Base-by-base conservation (phyloP, 495 filamentous ascomycete species). In the Sphaerosporella brunnea region DNA sequence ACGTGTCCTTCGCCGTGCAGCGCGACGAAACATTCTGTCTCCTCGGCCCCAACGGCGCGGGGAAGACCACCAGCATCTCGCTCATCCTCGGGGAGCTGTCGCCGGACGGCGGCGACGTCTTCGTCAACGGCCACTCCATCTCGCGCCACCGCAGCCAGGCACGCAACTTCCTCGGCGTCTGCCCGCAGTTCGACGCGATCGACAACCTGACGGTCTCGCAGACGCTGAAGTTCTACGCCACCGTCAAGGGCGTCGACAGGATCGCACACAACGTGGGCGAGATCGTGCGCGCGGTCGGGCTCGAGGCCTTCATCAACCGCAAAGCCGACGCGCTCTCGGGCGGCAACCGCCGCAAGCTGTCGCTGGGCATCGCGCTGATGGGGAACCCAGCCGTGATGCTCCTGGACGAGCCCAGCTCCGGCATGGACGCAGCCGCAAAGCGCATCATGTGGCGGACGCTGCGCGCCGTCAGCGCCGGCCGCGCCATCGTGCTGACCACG, bases 11-110 rank as follows among this genome's bases (percentile, higher is more conserved):
- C 55, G 80, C 79, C 36, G 74, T 93, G 23, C 70, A 73, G 25
- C 74, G 73, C 39, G 77, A 78, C 47, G 79, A 90, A 59, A 77
- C 86, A 13, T 92, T 92, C 61, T 82, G 83, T 1, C 71, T 92
- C 0, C 72, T 93, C 3, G 85, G 85, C 4, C 83, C 84, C 19
- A 93, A 93, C 59, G 85, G 84, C 20, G 85, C 85, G 0, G 85
- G 85, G 38, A 93, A 93, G 57, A 79, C 75, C 3, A 90, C 83
- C 2, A 88, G 78, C 4, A 88, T 93, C 63, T 77, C 72, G n/a
- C 66, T 92, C 26, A 81, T 93, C 61, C 73, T 84, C 48, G 85
- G 84, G 13, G 84, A 93, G 53, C 69, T 86, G 42, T 71, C 73
- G 25, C 83, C 84, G 0, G 68, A 69, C 36, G 55, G 60, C 5